Conservation (phyloP, 2,329 filamentous ascomycete genomes). For the Pezicula rhizophila region DNA sequence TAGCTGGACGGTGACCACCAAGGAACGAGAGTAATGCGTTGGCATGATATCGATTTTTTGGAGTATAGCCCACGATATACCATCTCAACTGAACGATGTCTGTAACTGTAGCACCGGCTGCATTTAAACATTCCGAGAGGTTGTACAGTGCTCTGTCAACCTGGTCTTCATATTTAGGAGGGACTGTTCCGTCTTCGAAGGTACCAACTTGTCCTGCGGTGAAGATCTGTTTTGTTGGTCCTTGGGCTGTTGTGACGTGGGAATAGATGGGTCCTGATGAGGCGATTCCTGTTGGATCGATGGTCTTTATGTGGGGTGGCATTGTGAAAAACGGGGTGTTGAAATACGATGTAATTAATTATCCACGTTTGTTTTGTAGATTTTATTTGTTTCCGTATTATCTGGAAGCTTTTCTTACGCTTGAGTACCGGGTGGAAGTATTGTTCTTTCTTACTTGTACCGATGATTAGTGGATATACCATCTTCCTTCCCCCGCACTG, state of each 20-base stretch:
- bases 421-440: too few relatives aligned
- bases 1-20: neutral
- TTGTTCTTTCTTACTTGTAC: too few relatives aligned
- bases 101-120: neutral
- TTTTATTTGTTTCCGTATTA: too few relatives aligned
- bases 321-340: too few relatives aligned
- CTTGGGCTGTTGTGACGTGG: neutral
- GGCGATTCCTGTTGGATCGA: neutral
- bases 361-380: too few relatives aligned
- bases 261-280: neutral
- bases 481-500: too few relatives aligned
- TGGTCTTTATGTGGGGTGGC: neutral
- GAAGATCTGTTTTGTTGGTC: neutral
- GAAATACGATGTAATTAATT: too few relatives aligned
- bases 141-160: neutral
- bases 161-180: neutral
- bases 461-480: too few relatives aligned
- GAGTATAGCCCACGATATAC: neutral
- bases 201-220: neutral
- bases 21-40: neutral
- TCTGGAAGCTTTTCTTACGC: too few relatives aligned
- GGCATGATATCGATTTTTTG: neutral
- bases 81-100: neutral
- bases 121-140: neutral
- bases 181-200: neutral